A percentile compares a stretch with the other conserved stretches of the same genome.
Evolutionary conservation across 176 grass and related monocot genomes (phyloP).

Genomic region (Hyparrhenia diplandra): DNA sequence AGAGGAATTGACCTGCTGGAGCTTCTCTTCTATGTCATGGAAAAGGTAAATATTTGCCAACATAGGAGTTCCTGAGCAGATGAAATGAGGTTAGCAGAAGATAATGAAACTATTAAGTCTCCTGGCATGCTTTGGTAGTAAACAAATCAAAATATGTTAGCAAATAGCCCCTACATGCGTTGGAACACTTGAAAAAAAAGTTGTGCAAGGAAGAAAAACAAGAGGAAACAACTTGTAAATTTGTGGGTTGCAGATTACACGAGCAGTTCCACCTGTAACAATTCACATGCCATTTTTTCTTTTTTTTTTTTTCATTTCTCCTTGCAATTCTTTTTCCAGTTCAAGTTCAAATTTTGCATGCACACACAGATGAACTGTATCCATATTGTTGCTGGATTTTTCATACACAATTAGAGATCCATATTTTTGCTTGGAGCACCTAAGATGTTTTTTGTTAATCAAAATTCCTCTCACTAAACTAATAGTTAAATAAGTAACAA

Average conservation of each 20-base stretch:
- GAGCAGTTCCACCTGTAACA: neutral
- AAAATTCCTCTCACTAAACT: neutral
- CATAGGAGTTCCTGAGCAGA: conserved; percentile 75
- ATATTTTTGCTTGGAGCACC: neutral
- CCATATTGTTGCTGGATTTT: neutral
- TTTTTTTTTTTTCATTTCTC: neutral
- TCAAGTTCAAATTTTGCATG: neutral
- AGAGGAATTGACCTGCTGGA: conserved; percentile 64
- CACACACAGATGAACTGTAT: neutral
- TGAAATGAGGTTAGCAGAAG: conserved; percentile 23
- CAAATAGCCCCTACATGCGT: neutral
- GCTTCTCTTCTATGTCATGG: conserved; percentile 72
- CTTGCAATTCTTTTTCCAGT: neutral
- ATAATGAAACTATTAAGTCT: conserved; percentile 10
- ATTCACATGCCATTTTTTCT: neutral
- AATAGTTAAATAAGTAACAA: too few species aligned
- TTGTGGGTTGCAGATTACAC: neutral
- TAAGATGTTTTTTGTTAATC: neutral
- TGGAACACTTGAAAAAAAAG: neutral
- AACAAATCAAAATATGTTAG: conserved; percentile 7
- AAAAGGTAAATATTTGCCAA: conserved; percentile 87
- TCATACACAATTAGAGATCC: neutral
- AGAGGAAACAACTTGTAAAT: neutral
- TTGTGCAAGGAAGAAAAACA: neutral
- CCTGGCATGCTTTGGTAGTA: neutral